Percentiles rank a stretch among this genome's conserved stretches.
phyloP scores from a whole-genome alignment of 2,329 filamentous ascomycete genomes.

The Acephala macrosclerotiorum region DNA sequence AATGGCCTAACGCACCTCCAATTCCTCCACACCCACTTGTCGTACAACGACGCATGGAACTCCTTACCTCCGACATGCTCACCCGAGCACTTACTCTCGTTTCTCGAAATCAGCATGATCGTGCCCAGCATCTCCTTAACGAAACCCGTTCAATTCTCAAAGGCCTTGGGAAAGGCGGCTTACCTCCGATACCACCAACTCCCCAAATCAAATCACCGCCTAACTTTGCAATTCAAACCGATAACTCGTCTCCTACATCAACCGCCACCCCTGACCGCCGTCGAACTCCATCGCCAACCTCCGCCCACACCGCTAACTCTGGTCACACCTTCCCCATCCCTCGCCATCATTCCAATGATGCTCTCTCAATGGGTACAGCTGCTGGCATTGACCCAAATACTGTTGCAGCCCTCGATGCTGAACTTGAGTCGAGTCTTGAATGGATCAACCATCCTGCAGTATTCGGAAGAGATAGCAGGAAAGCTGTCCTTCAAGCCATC shows the following conservation, averaged over 20 bases:
- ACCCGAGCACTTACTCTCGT: constrained; percentile 91
- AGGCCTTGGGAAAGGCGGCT: constrained; percentile 90
- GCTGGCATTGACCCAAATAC: constrained; percentile 85
- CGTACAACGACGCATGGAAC: constrained; percentile 95
- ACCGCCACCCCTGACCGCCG: constrained; percentile 44
- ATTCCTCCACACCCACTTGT: constrained; percentile 96
- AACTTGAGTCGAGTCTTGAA: constrained; percentile 88
- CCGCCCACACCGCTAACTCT: constrained; percentile 46
- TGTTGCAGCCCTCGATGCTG: constrained; percentile 86
- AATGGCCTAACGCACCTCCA: constrained; percentile 72
- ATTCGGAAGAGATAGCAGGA: constrained; percentile 91
- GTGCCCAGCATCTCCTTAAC: constrained; percentile 87
- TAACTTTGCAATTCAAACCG: constrained; percentile 19
- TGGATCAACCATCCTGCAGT: constrained; percentile 98
- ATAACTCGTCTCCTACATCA: constrained; percentile 38
- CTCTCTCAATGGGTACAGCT: constrained; percentile 56
- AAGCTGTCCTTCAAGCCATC: constrained; percentile 94
- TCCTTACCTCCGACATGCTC: constrained; percentile 97
- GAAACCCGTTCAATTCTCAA: constrained; percentile 96
- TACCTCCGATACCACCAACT: constrained; percentile 83
- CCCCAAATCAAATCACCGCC: constrained; percentile 45
- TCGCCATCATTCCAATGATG: constrained; percentile 59
- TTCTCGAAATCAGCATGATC: constrained; percentile 89
- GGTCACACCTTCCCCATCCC: constrained; percentile 50
- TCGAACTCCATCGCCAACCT: constrained; percentile 50